Evolutionary conservation across 495 filamentous ascomycete genomes (phyloP), one percentile per base, ranked within the genome.

Genomic region (Staphylotrichum tortipilum): DNA sequence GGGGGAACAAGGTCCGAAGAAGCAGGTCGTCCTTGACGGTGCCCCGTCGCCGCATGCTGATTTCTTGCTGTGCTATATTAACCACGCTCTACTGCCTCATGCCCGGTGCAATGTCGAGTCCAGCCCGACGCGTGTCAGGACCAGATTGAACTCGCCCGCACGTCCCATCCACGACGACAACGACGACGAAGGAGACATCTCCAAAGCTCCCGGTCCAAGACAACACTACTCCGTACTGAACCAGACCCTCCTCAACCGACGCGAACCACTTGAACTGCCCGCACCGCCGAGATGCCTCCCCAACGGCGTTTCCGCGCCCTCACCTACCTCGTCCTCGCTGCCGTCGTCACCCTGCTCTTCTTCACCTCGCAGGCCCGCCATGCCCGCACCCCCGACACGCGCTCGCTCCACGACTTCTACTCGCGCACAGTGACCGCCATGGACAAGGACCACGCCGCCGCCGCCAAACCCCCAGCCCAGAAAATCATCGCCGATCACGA

Each of bases 281-380:
- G n/a, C n/a, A n/a, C n/a, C n/a, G n/a, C n/a, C n/a, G n/a, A n/a
- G 36, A 90, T 94, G 87, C 79, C 81, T 58, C 86, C 86, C 1
- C 75, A 75, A 57, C 78, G 88, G 49, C 80, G 86, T 46, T 51
- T 86, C 35, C 80, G 79, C 46, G 64, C 80, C 31, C 62, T 85
- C 23, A 69, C 72, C 43, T 68, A 85, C 61, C 63, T 77, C 26
- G 66, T 81, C 43, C 56, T 87, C 48, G 70, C 76, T 48, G 65
- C 73, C 38, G 59, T 86, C 33, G 66, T 85, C 47, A 66, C 77
- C 48, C 69, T 79, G 18, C 69, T 86, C 37, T 86, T 86, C 65
- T 76, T 82, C 56, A 80, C 80, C 56, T 70, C 68, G 9, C 64
- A 65, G 29, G 52, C 62, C 47, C 67, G 68, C 49, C 61, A 65